Conservation (phyloP, 1,284 basidiomycete genomes). For the Leccinum subfulvum region DNA sequence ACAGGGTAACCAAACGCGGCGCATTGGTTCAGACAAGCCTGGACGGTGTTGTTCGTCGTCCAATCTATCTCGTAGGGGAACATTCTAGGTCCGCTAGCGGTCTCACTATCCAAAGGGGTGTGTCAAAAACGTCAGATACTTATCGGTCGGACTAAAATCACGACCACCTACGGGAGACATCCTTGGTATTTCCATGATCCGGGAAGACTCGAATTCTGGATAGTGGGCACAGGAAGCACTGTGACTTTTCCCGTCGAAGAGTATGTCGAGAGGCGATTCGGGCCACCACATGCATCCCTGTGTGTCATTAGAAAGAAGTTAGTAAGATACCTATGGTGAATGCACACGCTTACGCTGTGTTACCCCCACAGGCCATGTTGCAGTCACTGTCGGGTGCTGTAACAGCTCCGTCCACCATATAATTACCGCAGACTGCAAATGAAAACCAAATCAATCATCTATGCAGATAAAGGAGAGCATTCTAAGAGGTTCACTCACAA, state of each 20-base stretch:
- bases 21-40: conserved; percentile 63
- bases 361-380: conserved; percentile 66
- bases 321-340: not conserved
- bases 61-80: conserved; percentile 62
- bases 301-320: not conserved
- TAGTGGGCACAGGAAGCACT: conserved; percentile 55
- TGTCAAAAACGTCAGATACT: not conserved
- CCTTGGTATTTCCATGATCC: conserved; percentile 64
- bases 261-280: conserved; percentile 70
- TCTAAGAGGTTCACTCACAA: conserved; percentile 43
- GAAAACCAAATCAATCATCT: conserved; percentile 7
- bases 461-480: not conserved
- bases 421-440: conserved; percentile 59
- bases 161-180: conserved; percentile 56
- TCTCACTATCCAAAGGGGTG: conserved; percentile 31
- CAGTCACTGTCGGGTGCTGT: conserved; percentile 51
- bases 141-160: not conserved
- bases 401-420: conserved; percentile 57
- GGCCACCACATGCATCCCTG: conserved; percentile 69
- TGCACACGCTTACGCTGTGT: conserved; percentile 47
- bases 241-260: conserved; percentile 50
- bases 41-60: conserved; percentile 58
- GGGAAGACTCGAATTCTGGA: conserved; percentile 55
- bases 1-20: conserved; percentile 64
- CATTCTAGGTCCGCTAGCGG: conserved; percentile 37